phyloP scores from a whole-genome alignment of 2,329 filamentous ascomycete genomes.

The Davidsoniella neocaledoniae region DNA sequence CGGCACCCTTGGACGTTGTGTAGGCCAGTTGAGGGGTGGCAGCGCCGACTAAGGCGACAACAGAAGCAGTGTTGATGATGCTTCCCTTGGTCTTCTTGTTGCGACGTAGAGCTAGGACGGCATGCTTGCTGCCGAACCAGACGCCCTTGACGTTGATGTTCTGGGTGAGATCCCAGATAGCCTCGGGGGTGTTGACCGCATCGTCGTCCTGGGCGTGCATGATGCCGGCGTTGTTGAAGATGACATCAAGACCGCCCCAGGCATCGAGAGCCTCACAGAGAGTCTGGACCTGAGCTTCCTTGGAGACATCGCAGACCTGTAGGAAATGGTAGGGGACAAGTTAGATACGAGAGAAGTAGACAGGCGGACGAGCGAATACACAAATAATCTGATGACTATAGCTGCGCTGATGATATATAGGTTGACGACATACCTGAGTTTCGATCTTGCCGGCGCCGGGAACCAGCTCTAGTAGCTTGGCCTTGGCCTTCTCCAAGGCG shows the following conservation, averaged over 20 bases:
- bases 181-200: conserved; percentile 69
- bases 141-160: conserved; percentile 95
- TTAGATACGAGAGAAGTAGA: not conserved
- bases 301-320: conserved; percentile 56
- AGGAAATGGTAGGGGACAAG: not conserved
- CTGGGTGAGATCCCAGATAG: conserved; percentile 87
- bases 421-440: conserved; percentile 27
- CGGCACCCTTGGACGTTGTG: conserved; percentile 85
- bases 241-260: conserved; percentile 78
- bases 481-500: conserved; percentile 58
- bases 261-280: conserved; percentile 59
- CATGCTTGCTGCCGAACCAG: conserved; percentile 93
- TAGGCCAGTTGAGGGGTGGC: conserved; percentile 84
- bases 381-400: not conserved
- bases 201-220: conserved; percentile 77
- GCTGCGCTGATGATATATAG: not conserved
- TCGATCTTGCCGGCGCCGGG: conserved; percentile 45
- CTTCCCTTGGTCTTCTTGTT: conserved; percentile 64
- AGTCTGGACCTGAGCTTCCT: conserved; percentile 61
- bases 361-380: not conserved
- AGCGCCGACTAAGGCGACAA: conserved; percentile 73
- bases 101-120: conserved; percentile 60
- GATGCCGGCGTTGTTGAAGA: conserved; percentile 97
- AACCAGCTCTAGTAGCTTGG: conserved; percentile 58
- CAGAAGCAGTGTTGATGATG: conserved; percentile 84